phyloP scores from a whole-genome alignment of 2,329 filamentous ascomycete species.

The Ceratocystis colombiana region DNA sequence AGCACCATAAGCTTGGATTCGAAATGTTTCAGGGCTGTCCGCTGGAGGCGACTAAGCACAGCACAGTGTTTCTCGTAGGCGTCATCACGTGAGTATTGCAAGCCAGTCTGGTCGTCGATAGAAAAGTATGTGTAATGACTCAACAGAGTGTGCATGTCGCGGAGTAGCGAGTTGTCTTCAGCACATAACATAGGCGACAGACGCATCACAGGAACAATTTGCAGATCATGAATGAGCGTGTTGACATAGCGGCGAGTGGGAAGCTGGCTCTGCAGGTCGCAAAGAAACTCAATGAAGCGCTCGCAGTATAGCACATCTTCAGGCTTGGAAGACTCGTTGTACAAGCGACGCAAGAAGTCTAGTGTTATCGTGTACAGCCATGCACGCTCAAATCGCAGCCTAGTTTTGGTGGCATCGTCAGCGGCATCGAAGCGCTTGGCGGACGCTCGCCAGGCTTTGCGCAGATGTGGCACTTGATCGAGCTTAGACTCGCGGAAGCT shows the following conservation, averaged over 20 bases:
- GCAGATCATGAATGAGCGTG: slow-evolving; percentile 72
- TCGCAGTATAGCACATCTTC: slow-evolving; percentile 77
- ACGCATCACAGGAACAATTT: slow-evolving; percentile 65
- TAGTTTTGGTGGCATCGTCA: slow-evolving; percentile 67
- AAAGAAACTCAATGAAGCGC: slow-evolving; percentile 81
- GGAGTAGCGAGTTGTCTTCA: slow-evolving; percentile 63
- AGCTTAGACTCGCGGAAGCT: slow-evolving; percentile 62
- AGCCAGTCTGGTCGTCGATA: slow-evolving; percentile 81
- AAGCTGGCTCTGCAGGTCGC: slow-evolving; percentile 83
- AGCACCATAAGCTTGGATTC: slow-evolving; percentile 85
- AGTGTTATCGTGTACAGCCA: slow-evolving; percentile 84
- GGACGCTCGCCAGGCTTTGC: slow-evolving; percentile 83
- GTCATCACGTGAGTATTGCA: slow-evolving; percentile 60
- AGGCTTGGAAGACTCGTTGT: slow-evolving; percentile 43
- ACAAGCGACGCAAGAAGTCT: slow-evolving; percentile 68
- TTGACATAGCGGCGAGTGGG: slow-evolving; percentile 93
- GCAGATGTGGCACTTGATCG: slow-evolving; percentile 60
- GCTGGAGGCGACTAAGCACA: slow-evolving; percentile 66
- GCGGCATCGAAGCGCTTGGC: slow-evolving; percentile 78
- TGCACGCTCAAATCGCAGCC: slow-evolving; percentile 78
- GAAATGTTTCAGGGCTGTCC: slow-evolving; percentile 68
- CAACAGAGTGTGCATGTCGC: slow-evolving; percentile 71
- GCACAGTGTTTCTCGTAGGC: slow-evolving; percentile 73
- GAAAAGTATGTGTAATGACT: slow-evolving; percentile 80
- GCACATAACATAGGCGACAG: slow-evolving; percentile 69